phyloP scores from a whole-genome alignment of 2,329 filamentous ascomycete genomes.

The Didymella exigua region DNA sequence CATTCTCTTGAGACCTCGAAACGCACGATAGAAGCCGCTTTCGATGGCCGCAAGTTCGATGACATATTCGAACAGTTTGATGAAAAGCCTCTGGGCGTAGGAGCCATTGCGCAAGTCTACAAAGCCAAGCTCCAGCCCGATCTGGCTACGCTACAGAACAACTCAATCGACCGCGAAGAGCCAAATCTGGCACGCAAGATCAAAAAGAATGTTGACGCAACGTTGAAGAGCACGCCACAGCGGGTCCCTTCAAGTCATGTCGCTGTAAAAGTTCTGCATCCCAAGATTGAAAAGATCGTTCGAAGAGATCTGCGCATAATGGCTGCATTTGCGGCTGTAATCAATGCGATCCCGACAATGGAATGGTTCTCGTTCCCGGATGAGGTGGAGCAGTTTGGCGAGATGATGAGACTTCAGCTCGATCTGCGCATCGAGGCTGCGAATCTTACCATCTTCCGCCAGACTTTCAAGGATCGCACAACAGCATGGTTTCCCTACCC shows the following conservation, averaged over 20 bases:
- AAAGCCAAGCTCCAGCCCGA: conserved; percentile 87
- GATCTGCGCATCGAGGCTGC: conserved; percentile 93
- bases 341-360: conserved; percentile 90
- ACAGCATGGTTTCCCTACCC: conserved; percentile 98
- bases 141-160: conserved; percentile 67
- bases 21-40: conserved; percentile 78
- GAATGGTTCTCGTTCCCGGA: conserved; percentile 97
- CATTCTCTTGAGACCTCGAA: conserved; percentile 84
- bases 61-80: conserved; percentile 98
- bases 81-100: conserved; percentile 85
- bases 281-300: conserved; percentile 85
- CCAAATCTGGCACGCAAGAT: conserved; percentile 71
- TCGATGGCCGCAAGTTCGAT: conserved; percentile 77
- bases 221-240: conserved; percentile 84
- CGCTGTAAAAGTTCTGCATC: conserved; percentile 94
- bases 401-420: conserved; percentile 98
- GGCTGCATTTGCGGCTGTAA: conserved; percentile 81
- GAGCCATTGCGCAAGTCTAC: conserved; percentile 97
- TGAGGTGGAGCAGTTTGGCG: conserved; percentile 90
- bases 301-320: conserved; percentile 93
- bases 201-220: conserved; percentile 78
- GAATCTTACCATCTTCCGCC: conserved; percentile 85
- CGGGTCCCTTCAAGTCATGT: conserved; percentile 90
- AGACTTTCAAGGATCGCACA: conserved; percentile 84
- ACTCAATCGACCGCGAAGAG: conserved; percentile 58